Base-by-base conservation (phyloP, 1,284 basidiomycete genomes). In the Boletellus deceptivus region DNA sequence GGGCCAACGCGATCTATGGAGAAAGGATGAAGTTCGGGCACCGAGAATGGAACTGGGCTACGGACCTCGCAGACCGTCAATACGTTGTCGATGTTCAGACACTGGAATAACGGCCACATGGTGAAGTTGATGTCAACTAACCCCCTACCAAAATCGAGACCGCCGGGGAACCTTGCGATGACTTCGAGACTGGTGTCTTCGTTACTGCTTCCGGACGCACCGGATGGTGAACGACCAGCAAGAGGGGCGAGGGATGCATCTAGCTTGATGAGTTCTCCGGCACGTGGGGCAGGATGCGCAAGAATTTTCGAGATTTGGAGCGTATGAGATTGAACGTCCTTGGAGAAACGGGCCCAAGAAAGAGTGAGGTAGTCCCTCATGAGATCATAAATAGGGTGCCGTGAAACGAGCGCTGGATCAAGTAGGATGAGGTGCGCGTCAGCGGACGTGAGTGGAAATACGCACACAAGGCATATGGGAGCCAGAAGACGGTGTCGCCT, bases 31-130 rank as follows among this genome's bases (percentile, higher is more conserved):
- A 5, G 38, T 18, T 10, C 24, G 4, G 40, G 43, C 38, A 38
- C 29, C 41, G 25, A 37, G 48, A n/a, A 46, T 31, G 24, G 45
- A 35, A 20, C 37, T 29, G 14, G 33, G 49, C 11, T 24, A 27
- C 76, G 39, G 59, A 89, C 90, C 80, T 98, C 95, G 65, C 93
- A 93, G 52, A 93, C 89, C 24, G 91, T 94, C 52, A 98, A 72
- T 55, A 98, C 90, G 64, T 97, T 94, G 68, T 97, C 95, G 52
- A 98, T 82, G 61, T 94, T 94, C 52, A 98, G 72, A 56, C 89
- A 90, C 68, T 96, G 92, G 80, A 98, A 98, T 48, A 98, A 68
- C 0, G 95, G 95, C 93, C 94, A 98, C 83, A 97, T 92, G 43
- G 93, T 93, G 66, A 96, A 95, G 68, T 92, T 92, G 61, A 90